Evolutionary conservation across 1,284 basidiomycete genomes (phyloP).

Genomic region (Trichosporon sp.): DNA sequence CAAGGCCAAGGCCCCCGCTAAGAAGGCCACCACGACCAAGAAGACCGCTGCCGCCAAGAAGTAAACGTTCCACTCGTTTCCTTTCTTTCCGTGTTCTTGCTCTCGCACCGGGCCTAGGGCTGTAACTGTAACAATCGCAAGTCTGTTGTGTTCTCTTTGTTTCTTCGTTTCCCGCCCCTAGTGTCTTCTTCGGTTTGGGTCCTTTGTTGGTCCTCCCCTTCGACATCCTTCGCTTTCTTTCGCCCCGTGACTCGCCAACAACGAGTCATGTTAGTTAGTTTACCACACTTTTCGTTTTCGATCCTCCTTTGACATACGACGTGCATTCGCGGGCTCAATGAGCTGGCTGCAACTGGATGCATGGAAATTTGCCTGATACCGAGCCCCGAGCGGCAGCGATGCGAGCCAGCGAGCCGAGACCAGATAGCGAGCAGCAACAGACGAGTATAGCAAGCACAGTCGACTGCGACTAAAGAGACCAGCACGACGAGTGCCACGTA

Average conservation of each 20-base stretch:
- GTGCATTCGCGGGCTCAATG: background rate
- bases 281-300: slow-evolving; percentile 27
- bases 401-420: background rate
- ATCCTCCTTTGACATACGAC: slow-evolving; percentile 22
- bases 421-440: no score
- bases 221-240: slow-evolving; percentile 13
- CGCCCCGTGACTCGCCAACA: no score
- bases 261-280: background rate
- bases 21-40: slow-evolving; percentile 51
- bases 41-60: slow-evolving; percentile 20
- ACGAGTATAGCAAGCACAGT: no score
- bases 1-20: slow-evolving; percentile 54
- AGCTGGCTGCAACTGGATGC: slow-evolving; percentile 15
- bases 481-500: slow-evolving; percentile 1
- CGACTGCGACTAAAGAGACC: background rate
- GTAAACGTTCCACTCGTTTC: background rate
- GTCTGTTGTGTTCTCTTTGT: slow-evolving; percentile 3
- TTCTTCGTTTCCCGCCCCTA: background rate
- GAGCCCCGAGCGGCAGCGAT: background rate
- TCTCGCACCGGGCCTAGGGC: slow-evolving; percentile 10
- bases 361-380: slow-evolving; percentile 15
- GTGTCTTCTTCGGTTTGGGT: background rate
- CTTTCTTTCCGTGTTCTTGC: slow-evolving; percentile 1
- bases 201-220: slow-evolving; percentile 1
- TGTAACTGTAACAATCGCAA: slow-evolving; percentile 12